Percentiles rank a stretch among this genome's conserved stretches.
Conservation (phyloP, 164 flowering plant genomes). For the Nymphaea colorata region DNA sequence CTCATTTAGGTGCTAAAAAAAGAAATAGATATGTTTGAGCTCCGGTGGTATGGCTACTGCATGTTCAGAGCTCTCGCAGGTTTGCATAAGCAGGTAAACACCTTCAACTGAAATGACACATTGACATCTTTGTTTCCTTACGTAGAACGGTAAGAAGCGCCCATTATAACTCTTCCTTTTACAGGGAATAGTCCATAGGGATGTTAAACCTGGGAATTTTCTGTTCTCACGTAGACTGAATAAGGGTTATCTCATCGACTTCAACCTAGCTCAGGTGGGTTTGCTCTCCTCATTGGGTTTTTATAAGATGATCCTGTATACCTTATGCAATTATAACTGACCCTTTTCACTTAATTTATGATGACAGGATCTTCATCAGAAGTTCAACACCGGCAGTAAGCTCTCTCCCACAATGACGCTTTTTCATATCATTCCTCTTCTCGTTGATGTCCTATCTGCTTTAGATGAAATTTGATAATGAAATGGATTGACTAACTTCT, state of each 20-base stretch:
- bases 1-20: slow-evolving; percentile 50
- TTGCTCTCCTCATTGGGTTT: not conserved
- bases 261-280: slow-evolving; percentile 91
- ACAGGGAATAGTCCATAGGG: slow-evolving; percentile 91
- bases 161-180: not conserved
- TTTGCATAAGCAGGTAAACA: slow-evolving; percentile 73
- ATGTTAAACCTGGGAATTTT: slow-evolving; percentile 96
- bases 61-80: slow-evolving; percentile 81
- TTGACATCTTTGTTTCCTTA: not conserved
- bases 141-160: not conserved
- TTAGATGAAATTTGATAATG: too few species aligned
- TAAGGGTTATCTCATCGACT: slow-evolving; percentile 92
- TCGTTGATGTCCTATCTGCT: not conserved
- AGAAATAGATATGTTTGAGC: slow-evolving; percentile 60
- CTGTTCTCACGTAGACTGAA: slow-evolving; percentile 58
- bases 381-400: slow-evolving; percentile 40
- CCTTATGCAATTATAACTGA: not conserved
- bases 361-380: slow-evolving; percentile 65
- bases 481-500: too few species aligned
- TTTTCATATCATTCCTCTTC: not conserved
- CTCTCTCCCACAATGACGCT: not conserved
- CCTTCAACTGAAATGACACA: not conserved
- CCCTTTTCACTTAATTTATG: slow-evolving; percentile 4
- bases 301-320: not conserved
- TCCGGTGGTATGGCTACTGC: slow-evolving; percentile 92